Conservation (phyloP, 139 green algal genomes). For the Volvox africanus region DNA sequence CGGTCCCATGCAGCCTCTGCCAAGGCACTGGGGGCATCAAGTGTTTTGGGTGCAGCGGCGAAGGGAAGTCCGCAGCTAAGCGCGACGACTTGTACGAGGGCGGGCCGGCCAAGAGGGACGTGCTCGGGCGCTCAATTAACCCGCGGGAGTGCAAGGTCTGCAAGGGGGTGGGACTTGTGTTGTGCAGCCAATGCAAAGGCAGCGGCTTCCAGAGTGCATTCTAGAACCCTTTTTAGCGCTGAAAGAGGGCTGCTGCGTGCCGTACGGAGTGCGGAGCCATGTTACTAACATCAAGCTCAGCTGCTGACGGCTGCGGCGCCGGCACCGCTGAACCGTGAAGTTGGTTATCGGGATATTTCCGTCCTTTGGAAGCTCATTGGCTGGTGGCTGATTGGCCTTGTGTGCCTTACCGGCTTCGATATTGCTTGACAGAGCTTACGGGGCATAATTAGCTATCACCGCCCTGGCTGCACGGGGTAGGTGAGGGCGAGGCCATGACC, state of each 20-base stretch:
- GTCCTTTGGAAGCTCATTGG: no score
- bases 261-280: no score
- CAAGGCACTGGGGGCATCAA: constrained; percentile 36
- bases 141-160: constrained; percentile 58
- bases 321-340: no score
- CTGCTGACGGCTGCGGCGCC: no score
- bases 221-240: neutral
- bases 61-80: constrained; percentile 30
- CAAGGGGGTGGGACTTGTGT: constrained; percentile 57
- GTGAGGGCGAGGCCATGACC: no score
- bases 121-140: constrained; percentile 32
- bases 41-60: constrained; percentile 59
- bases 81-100: constrained; percentile 19
- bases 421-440: no score
- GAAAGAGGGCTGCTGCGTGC: neutral
- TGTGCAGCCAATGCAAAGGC: constrained; percentile 68
- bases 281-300: no score
- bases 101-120: neutral
- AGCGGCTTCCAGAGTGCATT: constrained; percentile 49
- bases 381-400: no score
- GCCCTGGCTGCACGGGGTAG: no score
- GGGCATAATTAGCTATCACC: no score
- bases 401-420: no score
- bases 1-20: constrained; percentile 55
- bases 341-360: no score